Base-by-base conservation (phyloP, 208 protist species). In the Naegleria fowleri region DNA sequence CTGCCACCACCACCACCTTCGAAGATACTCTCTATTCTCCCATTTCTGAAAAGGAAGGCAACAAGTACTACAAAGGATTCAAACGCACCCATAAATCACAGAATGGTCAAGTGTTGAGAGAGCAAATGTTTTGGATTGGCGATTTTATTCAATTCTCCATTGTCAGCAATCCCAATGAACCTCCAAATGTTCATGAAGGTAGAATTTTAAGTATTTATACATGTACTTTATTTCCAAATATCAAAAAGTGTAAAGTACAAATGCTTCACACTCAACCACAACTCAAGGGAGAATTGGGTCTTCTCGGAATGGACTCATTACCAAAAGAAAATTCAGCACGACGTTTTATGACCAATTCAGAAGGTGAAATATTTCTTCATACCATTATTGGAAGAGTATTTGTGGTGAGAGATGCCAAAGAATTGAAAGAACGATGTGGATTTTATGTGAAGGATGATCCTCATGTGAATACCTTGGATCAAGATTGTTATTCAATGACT, bases 81-180 rank as follows among this genome's bases (percentile, higher is more conserved):
- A 79, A 36, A 36, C 19, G 67, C 29, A 79, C 67, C 0, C n/a
- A 36, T n/a, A 79, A 79, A 33, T 36, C 16, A 13, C 19, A 11
- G 6, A 79, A 79, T 33, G n/a, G n/a, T 36, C 25, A 79, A 79
- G 36, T 79, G 6, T 19, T 36, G 7, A 79, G 67, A 33, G 67
- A 79, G 36, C 67, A 79, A 79, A 79, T 79, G 29, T 79, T 79
- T 79, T 79, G 67, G 67, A 36, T 79, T 79, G 67, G 67, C 2
- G 67, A 79, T 33, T 79, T 79, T 79, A 36, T 79, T 79, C 67
- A 79, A 33, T 79, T 79, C 36, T 13, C 7, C 16, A 79, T 79
- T 79, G 11, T 67, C 19, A 13, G 11, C 19, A 67, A 29, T 67
- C 55, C 11, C 4, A 67, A 15, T 67, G 55, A 67, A 19, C 67